These are phyloP conservation scores for Zygnema cylindricum DNA, from an alignment of 139 green algal species.

Conservation along the genomic window DNA sequence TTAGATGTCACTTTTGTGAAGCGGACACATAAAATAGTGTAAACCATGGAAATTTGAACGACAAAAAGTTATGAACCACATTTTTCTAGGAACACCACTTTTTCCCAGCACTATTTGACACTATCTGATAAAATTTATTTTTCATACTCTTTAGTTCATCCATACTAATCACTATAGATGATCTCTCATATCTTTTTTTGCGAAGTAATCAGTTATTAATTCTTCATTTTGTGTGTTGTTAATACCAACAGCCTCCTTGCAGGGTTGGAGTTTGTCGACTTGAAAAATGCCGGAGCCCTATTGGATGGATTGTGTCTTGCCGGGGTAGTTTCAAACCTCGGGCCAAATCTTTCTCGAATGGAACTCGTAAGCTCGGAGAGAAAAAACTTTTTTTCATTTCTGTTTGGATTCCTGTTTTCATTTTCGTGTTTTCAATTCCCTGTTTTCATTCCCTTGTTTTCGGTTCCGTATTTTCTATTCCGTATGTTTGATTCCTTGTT, in stretches of 20 bases:
- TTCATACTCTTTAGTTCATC: background rate
- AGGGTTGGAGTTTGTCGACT: background rate
- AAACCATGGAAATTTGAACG: no score
- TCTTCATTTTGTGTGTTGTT: background rate
- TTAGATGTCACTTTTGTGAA: no score
- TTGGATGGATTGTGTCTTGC: constrained; percentile 21
- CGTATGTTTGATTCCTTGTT: background rate
- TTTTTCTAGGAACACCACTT: background rate
- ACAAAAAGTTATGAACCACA: background rate
- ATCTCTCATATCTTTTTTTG: background rate
- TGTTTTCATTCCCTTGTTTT: background rate
- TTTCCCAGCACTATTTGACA: background rate
- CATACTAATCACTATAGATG: background rate
- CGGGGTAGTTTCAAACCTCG: background rate
- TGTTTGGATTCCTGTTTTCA: background rate
- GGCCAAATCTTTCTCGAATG: background rate
- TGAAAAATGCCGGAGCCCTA: constrained; percentile 22
- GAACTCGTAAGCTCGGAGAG: constrained; percentile 11
- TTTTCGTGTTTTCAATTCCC: background rate
- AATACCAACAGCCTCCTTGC: background rate
- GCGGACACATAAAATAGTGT: no score
- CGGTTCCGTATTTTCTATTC: background rate
- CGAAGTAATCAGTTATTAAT: background rate
- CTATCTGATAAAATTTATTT: background rate
- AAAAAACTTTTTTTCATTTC: no score